These are phyloP conservation scores for Sungouiozyma ichnusensis DNA, from an alignment of 805 yeast genomes.

Conservation along the genomic window DNA sequence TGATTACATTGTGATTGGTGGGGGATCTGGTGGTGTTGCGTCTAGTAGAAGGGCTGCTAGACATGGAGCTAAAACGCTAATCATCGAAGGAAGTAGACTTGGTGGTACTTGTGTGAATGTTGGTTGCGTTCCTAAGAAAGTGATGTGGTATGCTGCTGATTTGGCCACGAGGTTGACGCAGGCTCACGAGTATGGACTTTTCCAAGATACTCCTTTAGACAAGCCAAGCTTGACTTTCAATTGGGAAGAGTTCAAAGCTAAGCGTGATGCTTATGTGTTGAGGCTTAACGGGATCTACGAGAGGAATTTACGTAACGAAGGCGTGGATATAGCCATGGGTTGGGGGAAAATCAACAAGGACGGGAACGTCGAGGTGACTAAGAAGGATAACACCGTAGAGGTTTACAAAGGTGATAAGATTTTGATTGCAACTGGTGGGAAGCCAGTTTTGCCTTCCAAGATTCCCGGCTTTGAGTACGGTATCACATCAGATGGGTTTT, in stretches of 20 bases:
- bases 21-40: constrained; percentile 99
- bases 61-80: constrained; percentile 78
- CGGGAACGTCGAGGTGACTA: constrained; percentile 70
- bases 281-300: constrained; percentile 91
- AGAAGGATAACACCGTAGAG: constrained; percentile 48
- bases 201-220: constrained; percentile 41
- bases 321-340: constrained; percentile 79
- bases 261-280: constrained; percentile 84
- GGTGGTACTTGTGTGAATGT: constrained; percentile 99
- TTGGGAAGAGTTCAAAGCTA: constrained; percentile 73
- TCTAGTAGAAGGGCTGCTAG: constrained; percentile 93
- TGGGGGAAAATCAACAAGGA: constrained; percentile 66
- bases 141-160: constrained; percentile 97
- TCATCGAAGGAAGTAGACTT: constrained; percentile 70
- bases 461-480: constrained; percentile 80
- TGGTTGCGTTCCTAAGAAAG: constrained; percentile 98
- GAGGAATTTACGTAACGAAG: constrained; percentile 76
- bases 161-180: constrained; percentile 65
- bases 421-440: constrained; percentile 90
- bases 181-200: constrained; percentile 78
- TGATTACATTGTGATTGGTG: constrained; percentile 93
- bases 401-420: constrained; percentile 70
- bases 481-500: constrained; percentile 84
- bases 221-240: constrained; percentile 52
- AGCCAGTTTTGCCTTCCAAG: constrained; percentile 52